phyloP scores from a whole-genome alignment of 768 basidiomycete species.

The Dacryopinax spathularia region DNA sequence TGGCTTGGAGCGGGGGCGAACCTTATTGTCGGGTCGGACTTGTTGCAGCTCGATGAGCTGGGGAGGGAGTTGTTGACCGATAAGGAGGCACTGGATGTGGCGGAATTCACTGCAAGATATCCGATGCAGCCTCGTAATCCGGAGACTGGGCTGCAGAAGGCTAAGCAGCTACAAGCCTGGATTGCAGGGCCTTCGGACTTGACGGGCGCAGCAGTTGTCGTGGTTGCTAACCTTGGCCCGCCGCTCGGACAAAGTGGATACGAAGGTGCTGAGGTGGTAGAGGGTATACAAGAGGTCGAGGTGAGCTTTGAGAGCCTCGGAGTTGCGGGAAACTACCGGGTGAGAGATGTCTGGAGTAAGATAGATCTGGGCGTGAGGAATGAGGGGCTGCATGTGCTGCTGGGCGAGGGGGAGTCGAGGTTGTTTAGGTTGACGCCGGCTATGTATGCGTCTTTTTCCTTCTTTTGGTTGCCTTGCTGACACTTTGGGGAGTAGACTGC shows the following conservation, averaged over 20 bases:
- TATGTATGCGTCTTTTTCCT: neutral
- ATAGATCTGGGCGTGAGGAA: neutral
- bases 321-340: neutral
- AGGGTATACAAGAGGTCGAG: neutral
- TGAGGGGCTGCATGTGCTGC: neutral
- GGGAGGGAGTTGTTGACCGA: neutral
- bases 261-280: neutral
- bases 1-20: slow-evolving; percentile 8
- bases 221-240: slow-evolving; percentile 4
- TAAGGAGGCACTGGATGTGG: neutral
- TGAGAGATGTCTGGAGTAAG: neutral
- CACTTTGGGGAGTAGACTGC: neutral
- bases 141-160: neutral
- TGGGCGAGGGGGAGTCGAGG: neutral
- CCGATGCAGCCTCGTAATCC: slow-evolving; percentile 5
- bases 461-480: neutral
- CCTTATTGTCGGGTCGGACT: slow-evolving; percentile 1
- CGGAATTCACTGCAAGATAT: neutral
- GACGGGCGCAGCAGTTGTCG: neutral
- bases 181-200: neutral
- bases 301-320: neutral
- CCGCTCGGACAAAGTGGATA: slow-evolving; percentile 1
- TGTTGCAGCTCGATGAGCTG: slow-evolving; percentile 3
- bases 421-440: neutral
- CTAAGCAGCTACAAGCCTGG: slow-evolving; percentile 6